Conservation (phyloP, 179 eudicot genomes). For the Actinidia arguta region DNA sequence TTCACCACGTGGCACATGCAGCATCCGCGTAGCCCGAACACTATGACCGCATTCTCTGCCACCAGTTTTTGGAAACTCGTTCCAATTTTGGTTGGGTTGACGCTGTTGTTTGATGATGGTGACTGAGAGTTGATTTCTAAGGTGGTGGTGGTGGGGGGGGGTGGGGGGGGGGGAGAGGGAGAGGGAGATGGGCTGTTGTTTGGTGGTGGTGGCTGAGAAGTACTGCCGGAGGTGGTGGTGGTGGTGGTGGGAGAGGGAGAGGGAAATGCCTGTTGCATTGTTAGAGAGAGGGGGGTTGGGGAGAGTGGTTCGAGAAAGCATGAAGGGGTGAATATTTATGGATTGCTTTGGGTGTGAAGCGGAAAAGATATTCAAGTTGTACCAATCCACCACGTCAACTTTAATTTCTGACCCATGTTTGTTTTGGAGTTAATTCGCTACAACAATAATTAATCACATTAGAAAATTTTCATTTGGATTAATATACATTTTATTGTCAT, state of each 20-base stretch:
- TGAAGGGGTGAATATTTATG: neutral
- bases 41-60: conserved; percentile 67
- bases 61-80: conserved; percentile 23
- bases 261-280: neutral
- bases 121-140: neutral
- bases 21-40: conserved; percentile 64
- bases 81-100: neutral
- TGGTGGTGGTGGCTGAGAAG: neutral
- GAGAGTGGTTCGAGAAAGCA: neutral
- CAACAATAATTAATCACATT: too few species aligned
- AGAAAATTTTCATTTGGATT: too few species aligned
- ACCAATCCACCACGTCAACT: too few species aligned
- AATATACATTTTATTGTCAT: too few species aligned
- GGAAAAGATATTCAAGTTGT: too few species aligned
- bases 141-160: conserved; percentile 19
- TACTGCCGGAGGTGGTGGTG: neutral
- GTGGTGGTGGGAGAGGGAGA: neutral
- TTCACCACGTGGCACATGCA: conserved; percentile 82
- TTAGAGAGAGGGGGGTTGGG: neutral
- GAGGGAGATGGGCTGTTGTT: too few species aligned
- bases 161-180: neutral
- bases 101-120: neutral
- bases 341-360: neutral
- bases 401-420: too few species aligned
- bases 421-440: too few species aligned